phyloP scores from a whole-genome alignment of 192 early-diverging fungal species.

The Mortierella antarctica region DNA sequence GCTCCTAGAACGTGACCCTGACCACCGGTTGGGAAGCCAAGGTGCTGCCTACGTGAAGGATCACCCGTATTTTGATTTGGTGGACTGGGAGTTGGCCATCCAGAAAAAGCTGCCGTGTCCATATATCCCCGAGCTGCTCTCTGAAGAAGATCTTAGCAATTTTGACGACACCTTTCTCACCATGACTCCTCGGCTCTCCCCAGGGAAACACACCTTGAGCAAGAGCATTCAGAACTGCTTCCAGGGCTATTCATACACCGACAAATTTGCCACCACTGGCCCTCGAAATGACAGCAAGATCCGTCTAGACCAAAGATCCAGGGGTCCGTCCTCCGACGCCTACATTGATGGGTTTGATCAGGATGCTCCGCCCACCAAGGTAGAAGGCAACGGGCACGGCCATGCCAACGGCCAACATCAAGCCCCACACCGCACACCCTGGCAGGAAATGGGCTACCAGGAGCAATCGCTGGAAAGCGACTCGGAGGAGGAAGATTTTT shows the following conservation, averaged over 20 bases:
- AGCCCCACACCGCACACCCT: slow-evolving; percentile 8
- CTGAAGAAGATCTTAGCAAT: slow-evolving; percentile 64
- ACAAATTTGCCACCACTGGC: slow-evolving; percentile 28
- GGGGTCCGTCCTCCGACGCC: not conserved
- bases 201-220: slow-evolving; percentile 43
- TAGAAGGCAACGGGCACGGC: not conserved
- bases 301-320: slow-evolving; percentile 1
- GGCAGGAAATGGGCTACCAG: slow-evolving; percentile 1
- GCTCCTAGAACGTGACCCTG: slow-evolving; percentile 68
- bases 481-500: slow-evolving; percentile 11
- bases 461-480: not conserved
- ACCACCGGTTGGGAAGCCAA: slow-evolving; percentile 68
- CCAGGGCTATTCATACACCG: slow-evolving; percentile 52
- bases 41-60: slow-evolving; percentile 75
- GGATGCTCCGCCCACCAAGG: not conserved
- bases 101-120: slow-evolving; percentile 68
- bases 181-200: slow-evolving; percentile 59
- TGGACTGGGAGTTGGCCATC: slow-evolving; percentile 81
- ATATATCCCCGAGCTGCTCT: slow-evolving; percentile 72
- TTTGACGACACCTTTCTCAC: slow-evolving; percentile 67
- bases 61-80: slow-evolving; percentile 77
- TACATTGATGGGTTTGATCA: slow-evolving; percentile 41
- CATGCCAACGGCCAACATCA: slow-evolving; percentile 13
- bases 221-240: slow-evolving; percentile 53
- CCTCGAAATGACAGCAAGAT: slow-evolving; percentile 46